Evolutionary conservation across 805 yeast species (phyloP).

Genomic region (Metschnikowia peoriensis): DNA sequence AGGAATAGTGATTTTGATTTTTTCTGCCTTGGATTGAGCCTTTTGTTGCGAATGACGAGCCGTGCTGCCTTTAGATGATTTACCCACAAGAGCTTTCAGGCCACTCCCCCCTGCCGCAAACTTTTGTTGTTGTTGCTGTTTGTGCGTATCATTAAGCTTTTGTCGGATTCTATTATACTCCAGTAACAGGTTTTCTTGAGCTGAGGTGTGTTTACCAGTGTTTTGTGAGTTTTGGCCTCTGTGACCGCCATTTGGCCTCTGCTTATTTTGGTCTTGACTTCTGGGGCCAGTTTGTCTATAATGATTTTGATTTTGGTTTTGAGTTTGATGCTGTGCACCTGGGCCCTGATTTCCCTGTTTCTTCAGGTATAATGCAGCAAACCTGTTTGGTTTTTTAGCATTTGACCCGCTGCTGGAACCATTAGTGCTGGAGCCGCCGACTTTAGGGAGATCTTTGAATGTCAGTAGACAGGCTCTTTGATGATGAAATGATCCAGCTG

Average conservation of each 20-base stretch:
- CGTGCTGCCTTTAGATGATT: conserved; percentile 1
- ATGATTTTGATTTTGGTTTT: not conserved
- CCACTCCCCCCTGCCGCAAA: not conserved
- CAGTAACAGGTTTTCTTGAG: conserved; percentile 12
- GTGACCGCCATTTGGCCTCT: not conserved
- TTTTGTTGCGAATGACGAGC: not conserved
- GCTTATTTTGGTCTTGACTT: not conserved
- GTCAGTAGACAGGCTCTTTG: conserved; percentile 12
- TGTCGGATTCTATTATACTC: conserved; percentile 19
- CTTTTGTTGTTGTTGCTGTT: conserved; percentile 12
- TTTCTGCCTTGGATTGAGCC: conserved; percentile 10
- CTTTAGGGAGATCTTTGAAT: conserved; percentile 28
- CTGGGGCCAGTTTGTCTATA: not conserved
- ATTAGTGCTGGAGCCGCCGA: conserved; percentile 21
- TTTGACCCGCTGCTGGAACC: not conserved
- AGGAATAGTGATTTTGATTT: conserved; percentile 53
- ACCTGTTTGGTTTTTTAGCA: conserved; percentile 28
- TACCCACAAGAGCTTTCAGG: not conserved
- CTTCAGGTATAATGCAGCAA: conserved; percentile 28
- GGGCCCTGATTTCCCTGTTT: not conserved
- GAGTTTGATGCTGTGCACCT: not conserved
- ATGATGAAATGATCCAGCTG: not conserved
- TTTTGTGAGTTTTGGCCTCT: not conserved
- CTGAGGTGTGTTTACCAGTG: not conserved
- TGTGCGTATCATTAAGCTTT: conserved; percentile 19